Evolutionary conservation across 2,329 filamentous ascomycete genomes (phyloP).

Genomic region (Monosporascus sp.): DNA sequence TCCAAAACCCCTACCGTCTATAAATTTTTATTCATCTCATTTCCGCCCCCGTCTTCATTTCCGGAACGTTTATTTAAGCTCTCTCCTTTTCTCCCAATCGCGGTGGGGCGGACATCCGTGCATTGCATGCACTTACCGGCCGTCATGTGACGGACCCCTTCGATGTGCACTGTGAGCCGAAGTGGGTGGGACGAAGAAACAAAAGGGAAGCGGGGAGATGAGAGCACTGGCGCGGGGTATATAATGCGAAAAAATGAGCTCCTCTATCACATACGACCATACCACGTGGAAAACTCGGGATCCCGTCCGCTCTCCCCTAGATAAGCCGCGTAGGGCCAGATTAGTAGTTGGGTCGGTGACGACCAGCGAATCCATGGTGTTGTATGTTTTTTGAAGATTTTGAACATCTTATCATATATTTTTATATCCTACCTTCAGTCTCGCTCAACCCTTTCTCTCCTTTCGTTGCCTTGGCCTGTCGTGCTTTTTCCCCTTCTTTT

Average conservation of each 20-base stretch:
- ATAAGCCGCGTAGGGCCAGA: constrained; percentile 26
- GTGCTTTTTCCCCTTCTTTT: not conserved
- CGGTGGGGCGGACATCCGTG: no score
- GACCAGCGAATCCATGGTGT: constrained; percentile 29
- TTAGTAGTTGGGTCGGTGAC: no score
- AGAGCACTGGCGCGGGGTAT: not conserved
- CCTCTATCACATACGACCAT: constrained; percentile 25
- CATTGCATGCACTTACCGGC: no score
- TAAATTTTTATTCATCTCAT: not conserved
- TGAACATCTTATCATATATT: not conserved
- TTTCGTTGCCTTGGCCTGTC: not conserved
- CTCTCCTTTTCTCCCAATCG: not conserved
- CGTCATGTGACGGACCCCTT: not conserved
- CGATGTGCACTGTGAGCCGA: no score
- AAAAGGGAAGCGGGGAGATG: no score
- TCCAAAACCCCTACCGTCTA: not conserved
- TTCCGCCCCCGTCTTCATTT: not conserved
- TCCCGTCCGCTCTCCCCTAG: constrained; percentile 29
- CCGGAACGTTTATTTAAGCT: not conserved
- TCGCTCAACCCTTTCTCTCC: not conserved
- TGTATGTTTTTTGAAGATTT: constrained; percentile 25
- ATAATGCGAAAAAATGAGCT: constrained; percentile 4
- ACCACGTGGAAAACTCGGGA: constrained; percentile 24
- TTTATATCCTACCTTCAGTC: not conserved
- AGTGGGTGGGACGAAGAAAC: no score